Evolutionary conservation across 257 asterid genomes (phyloP), one percentile per base, ranked within the genome.

Genomic region (Plantago major): DNA sequence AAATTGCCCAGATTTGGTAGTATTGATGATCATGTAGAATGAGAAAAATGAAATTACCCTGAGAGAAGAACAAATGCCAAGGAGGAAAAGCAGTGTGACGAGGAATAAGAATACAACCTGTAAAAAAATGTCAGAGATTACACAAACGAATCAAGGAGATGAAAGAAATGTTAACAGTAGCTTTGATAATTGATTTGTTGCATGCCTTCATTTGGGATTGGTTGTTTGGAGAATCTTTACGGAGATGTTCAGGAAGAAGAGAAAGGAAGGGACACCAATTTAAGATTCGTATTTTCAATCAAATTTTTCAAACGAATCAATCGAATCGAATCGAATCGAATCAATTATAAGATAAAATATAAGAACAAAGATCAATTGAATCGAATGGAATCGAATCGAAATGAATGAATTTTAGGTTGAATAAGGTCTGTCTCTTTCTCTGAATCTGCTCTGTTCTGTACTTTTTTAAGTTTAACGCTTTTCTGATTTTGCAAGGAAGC

Each of bases 71-170:
- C 74, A 81, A 28, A 28, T 54, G 44, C 68, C 67, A 44, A 82
- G 55, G 55, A 85, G 59, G 65, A 71, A 76, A 55, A 76, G 67
- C 60, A 74, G 52, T 68, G 83, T 53, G 7, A 77, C 59, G 49
- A 81, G 55, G 45, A 81, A 69, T 22, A 70, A 9, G 17, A 61
- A 55, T 59, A 61, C 11, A 50, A 58, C 86, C 96, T 88, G 82
- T 67, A 15, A 64, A 37, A 15, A 54, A 58, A 64, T 2, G 15
- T 19, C 15, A 49, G 63, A 53, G 37, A 66, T 60, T 3, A 7
- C 9, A 30, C 4, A 54, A 60, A 43, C 19, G 15, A 42, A 47
- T 37, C 22, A 46, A 33, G 55, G 12, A 42, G 43, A 48, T 28
- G 22, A 44, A 33, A 42, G 3, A 47, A 17, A 22, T 46, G 43